A percentile compares a stretch with the other conserved stretches of the same genome.
Conservation (phyloP, 805 yeast genomes). For the Grigorovia humatica region DNA sequence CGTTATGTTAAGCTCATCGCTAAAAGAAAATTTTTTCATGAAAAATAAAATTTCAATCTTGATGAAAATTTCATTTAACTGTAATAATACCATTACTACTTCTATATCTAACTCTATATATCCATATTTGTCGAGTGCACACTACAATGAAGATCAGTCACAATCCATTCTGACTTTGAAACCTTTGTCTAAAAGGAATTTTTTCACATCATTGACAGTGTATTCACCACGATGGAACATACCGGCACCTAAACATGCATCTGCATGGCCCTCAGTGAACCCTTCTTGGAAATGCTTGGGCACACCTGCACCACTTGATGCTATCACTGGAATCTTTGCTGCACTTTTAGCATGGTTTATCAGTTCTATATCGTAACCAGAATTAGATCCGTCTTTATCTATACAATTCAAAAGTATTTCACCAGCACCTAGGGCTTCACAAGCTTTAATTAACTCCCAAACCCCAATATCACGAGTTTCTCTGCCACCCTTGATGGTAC, state of each 20-base stretch:
- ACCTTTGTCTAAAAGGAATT: conserved; percentile 46
- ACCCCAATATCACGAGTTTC: conserved; percentile 87
- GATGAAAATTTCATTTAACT: neutral
- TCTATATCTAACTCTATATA: neutral
- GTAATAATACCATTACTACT: too few species aligned
- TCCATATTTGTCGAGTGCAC: too few species aligned
- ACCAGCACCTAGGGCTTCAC: conserved; percentile 93
- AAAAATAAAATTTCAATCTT: neutral
- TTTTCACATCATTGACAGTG: conserved; percentile 75
- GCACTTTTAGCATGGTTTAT: conserved; percentile 66
- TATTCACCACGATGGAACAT: conserved; percentile 95
- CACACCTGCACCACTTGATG: conserved; percentile 94
- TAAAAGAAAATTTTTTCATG: neutral
- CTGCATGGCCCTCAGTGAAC: conserved; percentile 69
- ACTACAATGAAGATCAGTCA: neutral
- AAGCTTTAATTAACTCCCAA: conserved; percentile 74
- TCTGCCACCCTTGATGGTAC: conserved; percentile 95
- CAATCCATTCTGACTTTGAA: conserved; percentile 65
- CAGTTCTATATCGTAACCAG: conserved; percentile 86
- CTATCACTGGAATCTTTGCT: conserved; percentile 86
- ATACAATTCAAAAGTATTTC: conserved; percentile 89
- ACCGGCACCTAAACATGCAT: conserved; percentile 98
- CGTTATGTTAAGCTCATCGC: conserved; percentile 1
- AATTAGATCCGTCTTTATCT: conserved; percentile 93
- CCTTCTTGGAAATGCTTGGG: conserved; percentile 89